Evolutionary conservation across 345 rosid genomes (phyloP).

Genomic region (Fremontodendron californicum): DNA sequence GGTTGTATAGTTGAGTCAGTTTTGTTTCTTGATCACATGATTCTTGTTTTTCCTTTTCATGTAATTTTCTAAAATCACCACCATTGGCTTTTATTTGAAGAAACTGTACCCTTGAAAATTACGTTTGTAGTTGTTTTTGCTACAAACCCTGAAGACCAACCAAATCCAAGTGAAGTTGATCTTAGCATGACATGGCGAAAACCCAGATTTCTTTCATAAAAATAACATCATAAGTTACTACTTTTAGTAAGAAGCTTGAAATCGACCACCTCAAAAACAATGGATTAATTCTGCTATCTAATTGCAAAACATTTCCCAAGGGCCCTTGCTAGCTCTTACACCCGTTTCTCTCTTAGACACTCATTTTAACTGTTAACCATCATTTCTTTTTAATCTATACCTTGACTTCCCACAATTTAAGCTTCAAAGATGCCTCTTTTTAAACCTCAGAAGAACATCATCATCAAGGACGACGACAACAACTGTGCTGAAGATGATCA

Average conservation of each 20-base stretch:
- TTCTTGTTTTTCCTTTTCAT: not conserved
- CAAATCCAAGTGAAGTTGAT: not conserved
- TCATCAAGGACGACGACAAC: not conserved
- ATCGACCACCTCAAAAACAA: slow-evolving; percentile 1
- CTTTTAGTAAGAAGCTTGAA: not conserved
- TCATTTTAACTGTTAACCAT: not conserved
- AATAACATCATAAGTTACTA: not conserved
- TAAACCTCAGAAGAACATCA: not conserved
- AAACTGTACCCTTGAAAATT: not conserved
- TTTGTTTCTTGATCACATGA: not conserved
- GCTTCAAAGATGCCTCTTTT: slow-evolving; percentile 3
- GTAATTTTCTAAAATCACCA: not conserved
- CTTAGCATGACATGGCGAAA: not conserved
- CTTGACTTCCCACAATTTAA: not conserved
- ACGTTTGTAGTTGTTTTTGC: too few species aligned
- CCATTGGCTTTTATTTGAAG: not conserved
- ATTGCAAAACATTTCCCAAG: slow-evolving; percentile 1
- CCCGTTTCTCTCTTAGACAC: not conserved
- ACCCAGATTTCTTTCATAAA: not conserved
- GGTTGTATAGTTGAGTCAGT: too few species aligned
- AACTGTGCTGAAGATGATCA: not conserved
- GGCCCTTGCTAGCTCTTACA: not conserved
- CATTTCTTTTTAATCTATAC: not conserved
- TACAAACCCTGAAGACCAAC: not conserved
- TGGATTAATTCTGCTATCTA: not conserved